A percentile compares a stretch with the other conserved stretches of the same genome.
Evolutionary conservation across 768 basidiomycete genomes (phyloP).

Genomic region (Pleurotus djamor): DNA sequence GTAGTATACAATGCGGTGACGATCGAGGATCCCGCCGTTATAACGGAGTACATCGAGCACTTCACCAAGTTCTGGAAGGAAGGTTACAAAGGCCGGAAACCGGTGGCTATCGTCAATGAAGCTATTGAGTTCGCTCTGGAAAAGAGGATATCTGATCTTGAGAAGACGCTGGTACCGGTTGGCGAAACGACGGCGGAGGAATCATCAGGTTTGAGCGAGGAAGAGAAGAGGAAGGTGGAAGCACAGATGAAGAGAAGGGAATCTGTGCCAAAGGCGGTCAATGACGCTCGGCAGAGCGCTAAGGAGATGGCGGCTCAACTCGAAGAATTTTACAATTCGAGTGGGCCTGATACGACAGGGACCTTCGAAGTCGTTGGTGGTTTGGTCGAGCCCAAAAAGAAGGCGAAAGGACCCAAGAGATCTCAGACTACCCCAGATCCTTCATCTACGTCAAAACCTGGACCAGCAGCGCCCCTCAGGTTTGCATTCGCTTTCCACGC

Average conservation of each 20-base stretch:
- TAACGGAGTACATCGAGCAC: conserved; percentile 12
- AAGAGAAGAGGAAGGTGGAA: not conserved
- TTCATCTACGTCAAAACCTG: no score
- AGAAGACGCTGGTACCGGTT: not conserved
- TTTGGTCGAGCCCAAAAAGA: no score
- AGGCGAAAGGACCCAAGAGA: no score
- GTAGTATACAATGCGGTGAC: conserved; percentile 6
- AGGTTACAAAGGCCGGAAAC: not conserved
- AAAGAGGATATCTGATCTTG: not conserved
- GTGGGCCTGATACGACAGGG: no score
- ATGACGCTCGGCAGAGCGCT: not conserved
- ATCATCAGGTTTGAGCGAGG: not conserved
- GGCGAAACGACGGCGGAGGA: not conserved
- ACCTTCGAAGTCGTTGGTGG: no score
- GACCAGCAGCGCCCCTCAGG: no score
- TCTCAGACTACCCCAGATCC: not conserved
- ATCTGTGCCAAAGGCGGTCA: not conserved
- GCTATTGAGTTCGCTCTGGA: conserved; percentile 6
- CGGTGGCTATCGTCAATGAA: not conserved
- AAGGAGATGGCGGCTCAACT: conserved; percentile 1
- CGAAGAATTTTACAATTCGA: no score
- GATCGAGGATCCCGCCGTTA: conserved; percentile 3
- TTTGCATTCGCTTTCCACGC: conserved; percentile 11
- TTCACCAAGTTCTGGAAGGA: conserved; percentile 7
- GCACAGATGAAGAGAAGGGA: not conserved